Base-by-base conservation (phyloP, 495 filamentous ascomycete genomes). In the Penicillium desertorum region DNA sequence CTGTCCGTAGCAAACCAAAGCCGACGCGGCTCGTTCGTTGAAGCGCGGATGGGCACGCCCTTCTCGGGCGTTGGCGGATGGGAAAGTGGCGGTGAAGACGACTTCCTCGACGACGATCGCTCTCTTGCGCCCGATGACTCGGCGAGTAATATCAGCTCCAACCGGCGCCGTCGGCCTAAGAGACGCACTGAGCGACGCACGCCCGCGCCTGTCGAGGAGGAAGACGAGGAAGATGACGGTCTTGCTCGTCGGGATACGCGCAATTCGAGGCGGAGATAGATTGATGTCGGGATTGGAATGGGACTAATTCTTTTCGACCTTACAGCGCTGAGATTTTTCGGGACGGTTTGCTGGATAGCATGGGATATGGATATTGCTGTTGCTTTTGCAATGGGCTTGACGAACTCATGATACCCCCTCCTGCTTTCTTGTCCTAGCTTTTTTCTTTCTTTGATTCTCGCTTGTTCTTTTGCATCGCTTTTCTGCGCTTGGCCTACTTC, bases 131-230 rank as follows among this genome's bases (percentile, higher is more conserved):
- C 84, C 0, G 84, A 86, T 65, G 83, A 86, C 65, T 82, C 79
- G 39, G 94, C 94, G 14, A 96, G 91, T 70, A 96, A 97, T 62
- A 90, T 97, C 52, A 88, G 85, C 61, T 89, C 85, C 41, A 88
- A 84, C 55, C 78, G 89, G 53, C 78, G 84, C 29, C 79, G 90
- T 50, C 75, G 89, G 64, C 87, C 84, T 5, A 89, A 89, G 76
- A 71, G 69, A 66, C 78, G 88, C 53, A 82, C 80, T 51, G 89
- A 92, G 73, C 78, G 90, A 64, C 80, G 88, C 11, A 96, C 91
- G 3, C 91, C 91, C 1, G 91, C 90, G 17, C 83, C 85, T 0
- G 90, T 95, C 9, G 89, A 91, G 71, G 92, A 96, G 71, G 90
- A 94, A 65, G 85, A 86, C 19, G 87, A 90, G 66, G 83, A 81